phyloP scores from a whole-genome alignment of 805 yeast genomes.

The Yarrowia sp. region DNA sequence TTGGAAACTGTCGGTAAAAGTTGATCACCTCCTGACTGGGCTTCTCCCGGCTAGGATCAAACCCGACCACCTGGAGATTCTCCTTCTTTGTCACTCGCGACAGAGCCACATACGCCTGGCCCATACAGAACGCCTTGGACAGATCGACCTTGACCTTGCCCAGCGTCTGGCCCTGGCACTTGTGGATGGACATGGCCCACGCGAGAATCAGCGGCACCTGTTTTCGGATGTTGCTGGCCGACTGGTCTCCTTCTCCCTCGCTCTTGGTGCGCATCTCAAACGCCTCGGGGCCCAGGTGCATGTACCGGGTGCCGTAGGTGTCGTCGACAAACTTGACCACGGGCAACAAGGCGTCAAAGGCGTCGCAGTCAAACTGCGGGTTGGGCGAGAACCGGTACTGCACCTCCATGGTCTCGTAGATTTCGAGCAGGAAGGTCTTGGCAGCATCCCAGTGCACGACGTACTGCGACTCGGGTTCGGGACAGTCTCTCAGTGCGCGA shows the following conservation, averaged over 20 bases:
- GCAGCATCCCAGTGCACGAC: background rate
- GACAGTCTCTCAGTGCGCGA: constrained; percentile 2
- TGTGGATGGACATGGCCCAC: constrained; percentile 96
- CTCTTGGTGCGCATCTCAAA: background rate
- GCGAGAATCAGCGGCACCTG: constrained; percentile 89
- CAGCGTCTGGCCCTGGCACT: constrained; percentile 92
- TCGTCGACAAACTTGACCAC: constrained; percentile 33
- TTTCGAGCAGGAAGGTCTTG: background rate
- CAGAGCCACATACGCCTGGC: constrained; percentile 95
- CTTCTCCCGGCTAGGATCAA: constrained; percentile 65
- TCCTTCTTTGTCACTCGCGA: constrained; percentile 86
- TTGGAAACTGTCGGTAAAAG: constrained; percentile 59
- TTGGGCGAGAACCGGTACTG: background rate
- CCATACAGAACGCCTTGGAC: constrained; percentile 78
- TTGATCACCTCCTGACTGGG: constrained; percentile 74
- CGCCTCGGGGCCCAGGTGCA: background rate
- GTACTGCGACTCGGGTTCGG: background rate
- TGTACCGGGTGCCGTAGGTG: background rate
- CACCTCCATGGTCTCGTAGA: constrained; percentile 29
- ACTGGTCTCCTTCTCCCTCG: background rate
- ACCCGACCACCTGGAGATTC: constrained; percentile 82
- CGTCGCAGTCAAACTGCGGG: constrained; percentile 1
- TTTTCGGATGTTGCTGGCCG: constrained; percentile 53
- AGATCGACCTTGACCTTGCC: constrained; percentile 80
- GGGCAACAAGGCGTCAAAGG: constrained; percentile 10